These are phyloP conservation scores for Brassica nigra DNA, from an alignment of 345 rosid species.

Conservation along the genomic window DNA sequence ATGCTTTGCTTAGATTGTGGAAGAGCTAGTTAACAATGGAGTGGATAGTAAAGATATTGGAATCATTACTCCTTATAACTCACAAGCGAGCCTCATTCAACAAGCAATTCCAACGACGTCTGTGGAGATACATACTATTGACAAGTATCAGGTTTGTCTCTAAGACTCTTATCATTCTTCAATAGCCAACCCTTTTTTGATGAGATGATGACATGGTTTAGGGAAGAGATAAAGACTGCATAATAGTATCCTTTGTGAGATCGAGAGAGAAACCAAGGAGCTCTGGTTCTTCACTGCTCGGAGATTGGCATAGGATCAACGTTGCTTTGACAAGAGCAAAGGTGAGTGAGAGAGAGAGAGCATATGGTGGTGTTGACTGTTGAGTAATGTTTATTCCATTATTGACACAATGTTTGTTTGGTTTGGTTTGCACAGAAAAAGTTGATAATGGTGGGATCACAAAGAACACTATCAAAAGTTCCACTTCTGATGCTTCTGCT, in stretches of 20 bases:
- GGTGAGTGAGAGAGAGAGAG: conserved; percentile 45
- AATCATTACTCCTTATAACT: conserved; percentile 90
- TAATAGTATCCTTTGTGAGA: conserved; percentile 87
- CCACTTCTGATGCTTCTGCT: conserved; percentile 85
- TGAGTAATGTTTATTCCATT: background rate
- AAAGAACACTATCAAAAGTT: conserved; percentile 69
- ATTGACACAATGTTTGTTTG: background rate
- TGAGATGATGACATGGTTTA: conserved; percentile 33
- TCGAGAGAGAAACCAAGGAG: conserved; percentile 64
- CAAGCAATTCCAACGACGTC: conserved; percentile 43
- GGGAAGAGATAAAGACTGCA: conserved; percentile 98
- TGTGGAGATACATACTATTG: conserved; percentile 94
- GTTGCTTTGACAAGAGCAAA: conserved; percentile 93
- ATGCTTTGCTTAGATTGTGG: conserved; percentile 49
- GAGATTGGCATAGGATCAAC: conserved; percentile 97
- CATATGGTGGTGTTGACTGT: conserved; percentile 1
- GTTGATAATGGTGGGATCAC: conserved; percentile 89
- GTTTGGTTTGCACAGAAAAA: conserved; percentile 59
- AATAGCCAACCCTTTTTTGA: conserved; percentile 8
- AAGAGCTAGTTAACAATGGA: conserved; percentile 62
- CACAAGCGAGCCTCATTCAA: conserved; percentile 78
- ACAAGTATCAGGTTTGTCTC: conserved; percentile 80
- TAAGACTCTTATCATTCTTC: background rate
- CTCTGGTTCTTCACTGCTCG: conserved; percentile 71
- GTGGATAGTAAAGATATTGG: conserved; percentile 77